Percentiles rank a stretch among this genome's conserved stretches.
phyloP scores from a whole-genome alignment of 23 red algal genomes.

The Gracilaria domingensis region DNA sequence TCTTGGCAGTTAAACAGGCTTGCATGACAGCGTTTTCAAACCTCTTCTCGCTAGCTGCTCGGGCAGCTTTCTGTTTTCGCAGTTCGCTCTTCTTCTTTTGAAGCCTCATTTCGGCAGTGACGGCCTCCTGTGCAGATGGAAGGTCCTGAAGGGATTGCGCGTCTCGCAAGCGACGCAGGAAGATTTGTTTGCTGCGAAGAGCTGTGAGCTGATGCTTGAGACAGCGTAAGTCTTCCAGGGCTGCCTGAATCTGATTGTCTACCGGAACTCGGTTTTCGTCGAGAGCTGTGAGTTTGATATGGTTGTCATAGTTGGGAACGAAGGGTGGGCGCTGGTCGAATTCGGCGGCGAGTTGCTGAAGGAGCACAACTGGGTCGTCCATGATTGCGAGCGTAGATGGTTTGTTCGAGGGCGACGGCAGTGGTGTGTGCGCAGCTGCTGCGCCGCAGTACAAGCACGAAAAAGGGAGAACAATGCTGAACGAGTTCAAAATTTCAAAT shows the following conservation, averaged over 20 bases:
- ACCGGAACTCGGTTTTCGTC: constrained; percentile 1
- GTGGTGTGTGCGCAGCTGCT: too few relatives aligned
- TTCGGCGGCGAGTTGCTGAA: not conserved
- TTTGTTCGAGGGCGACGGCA: not conserved
- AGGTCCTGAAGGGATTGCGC: not conserved
- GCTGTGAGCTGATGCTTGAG: constrained; percentile 26
- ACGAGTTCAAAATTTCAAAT: constrained; percentile 19
- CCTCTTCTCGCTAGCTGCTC: not conserved
- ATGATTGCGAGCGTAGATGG: not conserved
- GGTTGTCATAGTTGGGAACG: not conserved
- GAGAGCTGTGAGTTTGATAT: not conserved
- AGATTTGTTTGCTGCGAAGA: not conserved
- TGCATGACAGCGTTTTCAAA: constrained; percentile 3
- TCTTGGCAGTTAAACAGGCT: not conserved
- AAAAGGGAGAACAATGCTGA: too few relatives aligned
- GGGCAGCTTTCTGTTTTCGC: not conserved
- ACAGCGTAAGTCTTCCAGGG: constrained; percentile 10
- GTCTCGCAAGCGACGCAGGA: not conserved
- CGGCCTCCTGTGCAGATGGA: not conserved
- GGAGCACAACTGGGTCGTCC: not conserved
- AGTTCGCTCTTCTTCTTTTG: not conserved
- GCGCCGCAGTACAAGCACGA: too few relatives aligned
- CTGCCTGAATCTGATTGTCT: not conserved
- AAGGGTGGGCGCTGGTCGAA: not conserved
- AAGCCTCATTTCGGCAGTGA: not conserved